Conservation (phyloP, 1,139 yeast species). For the Kodamaea anthophila region DNA sequence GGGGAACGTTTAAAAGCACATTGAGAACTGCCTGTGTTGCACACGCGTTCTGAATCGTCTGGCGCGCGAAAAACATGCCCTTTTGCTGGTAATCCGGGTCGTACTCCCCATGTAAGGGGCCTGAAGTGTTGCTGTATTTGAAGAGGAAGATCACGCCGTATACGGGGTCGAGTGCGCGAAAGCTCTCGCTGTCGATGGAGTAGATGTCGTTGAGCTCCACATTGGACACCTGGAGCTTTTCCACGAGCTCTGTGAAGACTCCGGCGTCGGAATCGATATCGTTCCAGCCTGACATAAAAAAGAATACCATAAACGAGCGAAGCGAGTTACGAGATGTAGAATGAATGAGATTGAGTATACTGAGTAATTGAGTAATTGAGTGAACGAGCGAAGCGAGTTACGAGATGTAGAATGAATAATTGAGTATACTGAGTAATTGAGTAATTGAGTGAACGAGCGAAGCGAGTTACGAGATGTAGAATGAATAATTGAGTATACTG, state of each 20-base stretch:
- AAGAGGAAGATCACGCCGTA: constrained; percentile 62
- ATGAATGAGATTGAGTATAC: too few relatives aligned
- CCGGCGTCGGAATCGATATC: constrained; percentile 72
- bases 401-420: too few relatives aligned
- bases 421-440: too few relatives aligned
- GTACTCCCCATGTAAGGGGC: constrained; percentile 42
- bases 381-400: too few relatives aligned
- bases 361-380: too few relatives aligned
- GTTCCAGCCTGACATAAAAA: too few relatives aligned
- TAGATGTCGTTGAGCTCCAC: constrained; percentile 59
- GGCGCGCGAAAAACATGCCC: constrained; percentile 56
- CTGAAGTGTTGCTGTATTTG: constrained; percentile 47
- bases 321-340: too few relatives aligned
- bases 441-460: too few relatives aligned
- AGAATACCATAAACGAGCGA: too few relatives aligned
- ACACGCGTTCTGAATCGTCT: constrained; percentile 66
- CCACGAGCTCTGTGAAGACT: constrained; percentile 63
- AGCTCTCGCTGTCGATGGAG: constrained; percentile 45
- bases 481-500: too few relatives aligned
- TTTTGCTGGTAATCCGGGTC: constrained; percentile 32
- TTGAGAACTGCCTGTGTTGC: constrained; percentile 76
- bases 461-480: too few relatives aligned
- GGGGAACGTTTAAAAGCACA: constrained; percentile 38
- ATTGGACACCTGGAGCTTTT: constrained; percentile 48
- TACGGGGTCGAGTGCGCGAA: constrained; percentile 37